Conservation (phyloP, 495 filamentous ascomycete genomes). For the Penicillium angulare region DNA sequence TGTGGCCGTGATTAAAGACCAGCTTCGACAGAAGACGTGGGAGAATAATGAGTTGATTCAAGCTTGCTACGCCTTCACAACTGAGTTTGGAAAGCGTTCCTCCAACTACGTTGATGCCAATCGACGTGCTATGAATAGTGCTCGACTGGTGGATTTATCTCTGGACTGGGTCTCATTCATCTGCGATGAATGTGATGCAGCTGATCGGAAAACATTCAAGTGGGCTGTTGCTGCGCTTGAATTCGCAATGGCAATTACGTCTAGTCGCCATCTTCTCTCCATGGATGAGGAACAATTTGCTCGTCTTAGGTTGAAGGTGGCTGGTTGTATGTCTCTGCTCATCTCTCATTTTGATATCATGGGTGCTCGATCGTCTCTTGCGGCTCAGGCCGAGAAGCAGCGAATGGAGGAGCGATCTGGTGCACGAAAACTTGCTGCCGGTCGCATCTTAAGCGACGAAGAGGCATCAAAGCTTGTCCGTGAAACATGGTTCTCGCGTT, state of each 20-base stretch:
- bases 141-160: slow-evolving; percentile 86
- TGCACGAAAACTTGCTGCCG: slow-evolving; percentile 72
- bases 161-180: slow-evolving; percentile 98
- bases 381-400: slow-evolving; percentile 87
- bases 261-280: slow-evolving; percentile 83
- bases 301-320: slow-evolving; percentile 78
- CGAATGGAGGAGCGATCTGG: slow-evolving; percentile 72
- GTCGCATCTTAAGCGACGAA: slow-evolving; percentile 76
- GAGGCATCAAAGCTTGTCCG: slow-evolving; percentile 73
- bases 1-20: slow-evolving; percentile 84
- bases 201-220: slow-evolving; percentile 93
- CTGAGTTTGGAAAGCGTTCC: slow-evolving; percentile 94
- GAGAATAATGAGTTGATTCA: slow-evolving; percentile 96
- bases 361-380: slow-evolving; percentile 88
- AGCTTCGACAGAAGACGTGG: slow-evolving; percentile 66
- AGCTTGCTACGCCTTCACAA: slow-evolving; percentile 98
- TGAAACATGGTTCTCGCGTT: slow-evolving; percentile 66
- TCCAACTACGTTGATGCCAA: slow-evolving; percentile 92
- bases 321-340: slow-evolving; percentile 94
- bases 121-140: slow-evolving; percentile 90
- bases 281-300: slow-evolving; percentile 86
- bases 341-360: slow-evolving; percentile 99
- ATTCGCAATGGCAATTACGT: slow-evolving; percentile 95
- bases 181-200: slow-evolving; percentile 91
- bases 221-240: slow-evolving; percentile 95